A percentile compares a stretch with the other conserved stretches of the same genome.
Evolutionary conservation across 2,329 filamentous ascomycete genomes (phyloP).

Genomic region (Apiospora rasikravindrae): DNA sequence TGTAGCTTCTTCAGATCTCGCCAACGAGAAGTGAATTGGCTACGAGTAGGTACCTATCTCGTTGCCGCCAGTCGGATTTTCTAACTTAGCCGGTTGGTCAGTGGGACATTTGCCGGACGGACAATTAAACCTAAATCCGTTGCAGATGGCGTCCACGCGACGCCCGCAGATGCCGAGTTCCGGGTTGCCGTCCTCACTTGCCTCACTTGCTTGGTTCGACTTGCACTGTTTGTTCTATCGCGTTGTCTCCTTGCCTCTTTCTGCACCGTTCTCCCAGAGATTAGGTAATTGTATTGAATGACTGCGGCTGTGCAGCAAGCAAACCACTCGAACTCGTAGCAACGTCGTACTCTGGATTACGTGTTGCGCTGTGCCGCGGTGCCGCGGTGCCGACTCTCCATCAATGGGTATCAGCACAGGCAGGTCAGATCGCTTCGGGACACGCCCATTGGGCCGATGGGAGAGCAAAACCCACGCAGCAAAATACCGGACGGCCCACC

Average conservation of each 20-base stretch:
- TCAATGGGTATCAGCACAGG: not conserved
- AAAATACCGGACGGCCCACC: not conserved
- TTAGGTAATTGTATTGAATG: not conserved
- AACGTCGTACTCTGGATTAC: not conserved
- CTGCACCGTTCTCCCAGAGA: not conserved
- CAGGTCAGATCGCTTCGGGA: not conserved
- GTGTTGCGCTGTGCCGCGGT: not conserved
- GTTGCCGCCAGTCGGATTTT: not conserved
- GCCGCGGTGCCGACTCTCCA: not conserved
- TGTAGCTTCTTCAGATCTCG: not conserved
- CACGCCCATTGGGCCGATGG: not conserved
- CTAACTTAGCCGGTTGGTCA: not conserved
- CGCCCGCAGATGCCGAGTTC: slow-evolving; percentile 5
- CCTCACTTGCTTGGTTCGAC: not conserved
- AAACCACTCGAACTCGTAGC: not conserved
- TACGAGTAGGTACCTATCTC: not conserved
- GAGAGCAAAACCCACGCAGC: not conserved
- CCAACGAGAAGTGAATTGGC: not conserved
- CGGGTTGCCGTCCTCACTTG: not conserved
- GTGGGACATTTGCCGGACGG: not conserved
- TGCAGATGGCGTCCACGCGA: not conserved
- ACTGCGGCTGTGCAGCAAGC: not conserved
- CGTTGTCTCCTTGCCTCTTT: not conserved
- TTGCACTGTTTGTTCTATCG: not conserved
- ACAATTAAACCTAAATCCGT: slow-evolving; percentile 2